phyloP scores from a whole-genome alignment of 306 rosid genomes.

The Notholithocarpus densiflorus region DNA sequence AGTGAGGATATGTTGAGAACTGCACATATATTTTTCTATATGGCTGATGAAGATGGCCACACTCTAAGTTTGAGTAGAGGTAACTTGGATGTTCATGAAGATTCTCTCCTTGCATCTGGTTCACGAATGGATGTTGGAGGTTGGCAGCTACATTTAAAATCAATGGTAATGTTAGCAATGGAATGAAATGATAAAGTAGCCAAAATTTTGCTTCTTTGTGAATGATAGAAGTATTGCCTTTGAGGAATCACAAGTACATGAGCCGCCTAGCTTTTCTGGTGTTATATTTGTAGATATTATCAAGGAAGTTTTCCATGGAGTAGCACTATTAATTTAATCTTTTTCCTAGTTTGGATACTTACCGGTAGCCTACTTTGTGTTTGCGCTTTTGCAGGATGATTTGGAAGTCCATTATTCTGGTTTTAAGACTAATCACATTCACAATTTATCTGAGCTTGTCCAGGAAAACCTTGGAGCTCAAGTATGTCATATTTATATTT shows the following conservation, averaged over 20 bases:
- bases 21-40: conserved; percentile 81
- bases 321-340: conserved; percentile 1
- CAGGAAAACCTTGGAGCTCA: conserved; percentile 68
- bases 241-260: background rate
- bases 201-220: background rate
- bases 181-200: conserved; percentile 11
- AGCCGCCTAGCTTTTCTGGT: background rate
- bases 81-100: conserved; percentile 38
- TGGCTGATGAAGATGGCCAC: conserved; percentile 86
- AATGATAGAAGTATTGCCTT: background rate
- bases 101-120: conserved; percentile 74
- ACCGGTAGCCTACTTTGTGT: conserved; percentile 11
- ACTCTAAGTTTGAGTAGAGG: conserved; percentile 52
- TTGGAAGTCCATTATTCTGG: conserved; percentile 81
- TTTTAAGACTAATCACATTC: conserved; percentile 74
- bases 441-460: conserved; percentile 89
- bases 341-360: conserved; percentile 5
- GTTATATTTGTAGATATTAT: background rate
- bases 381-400: conserved; percentile 57
- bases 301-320: background rate
- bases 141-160: conserved; percentile 93
- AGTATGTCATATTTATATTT: conserved; percentile 40
- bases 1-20: conserved; percentile 40
- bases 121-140: conserved; percentile 72
- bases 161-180: conserved; percentile 55